Evolutionary conservation across 2,329 filamentous ascomycete species (phyloP).

Genomic region (Aspergillus viridinutans): DNA sequence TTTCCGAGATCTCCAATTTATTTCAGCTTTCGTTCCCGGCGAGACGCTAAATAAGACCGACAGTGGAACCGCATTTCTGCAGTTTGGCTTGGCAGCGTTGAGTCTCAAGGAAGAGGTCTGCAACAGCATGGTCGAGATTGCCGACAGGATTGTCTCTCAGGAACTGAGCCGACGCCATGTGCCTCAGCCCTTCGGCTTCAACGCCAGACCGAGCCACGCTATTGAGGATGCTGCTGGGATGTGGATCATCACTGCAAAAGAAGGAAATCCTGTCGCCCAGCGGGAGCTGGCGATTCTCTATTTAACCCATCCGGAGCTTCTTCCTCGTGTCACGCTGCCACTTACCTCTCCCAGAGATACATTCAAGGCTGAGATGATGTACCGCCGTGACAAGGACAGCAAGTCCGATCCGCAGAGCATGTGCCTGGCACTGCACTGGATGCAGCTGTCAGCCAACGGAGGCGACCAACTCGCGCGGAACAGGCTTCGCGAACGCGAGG

Average conservation of each 20-base stretch:
- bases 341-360: constrained; percentile 81
- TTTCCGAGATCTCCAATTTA: constrained; percentile 74
- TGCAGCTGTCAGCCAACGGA: constrained; percentile 82
- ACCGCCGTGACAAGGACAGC: constrained; percentile 55
- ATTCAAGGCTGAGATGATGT: constrained; percentile 84
- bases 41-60: constrained; percentile 56
- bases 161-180: constrained; percentile 39
- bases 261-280: constrained; percentile 83
- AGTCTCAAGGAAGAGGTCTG: constrained; percentile 83
- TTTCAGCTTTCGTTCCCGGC: constrained; percentile 58
- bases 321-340: constrained; percentile 74
- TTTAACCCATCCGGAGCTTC: constrained; percentile 81
- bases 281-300: constrained; percentile 92
- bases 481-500: constrained; percentile 69
- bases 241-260: constrained; percentile 89
- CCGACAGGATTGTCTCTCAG: constrained; percentile 63
- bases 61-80: constrained; percentile 77
- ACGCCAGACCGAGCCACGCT: constrained; percentile 25
- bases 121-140: constrained; percentile 74
- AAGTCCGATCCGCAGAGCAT: constrained; percentile 81
- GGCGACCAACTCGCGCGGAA: constrained; percentile 80
- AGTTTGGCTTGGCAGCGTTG: constrained; percentile 83
- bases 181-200: constrained; percentile 26
- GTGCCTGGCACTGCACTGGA: constrained; percentile 96
- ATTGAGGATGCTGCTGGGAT: constrained; percentile 77